Evolutionary conservation across 352 stramenopile species (phyloP), one percentile per base, ranked within the genome.

Genomic region (Pilasporangium apinafurcum): DNA sequence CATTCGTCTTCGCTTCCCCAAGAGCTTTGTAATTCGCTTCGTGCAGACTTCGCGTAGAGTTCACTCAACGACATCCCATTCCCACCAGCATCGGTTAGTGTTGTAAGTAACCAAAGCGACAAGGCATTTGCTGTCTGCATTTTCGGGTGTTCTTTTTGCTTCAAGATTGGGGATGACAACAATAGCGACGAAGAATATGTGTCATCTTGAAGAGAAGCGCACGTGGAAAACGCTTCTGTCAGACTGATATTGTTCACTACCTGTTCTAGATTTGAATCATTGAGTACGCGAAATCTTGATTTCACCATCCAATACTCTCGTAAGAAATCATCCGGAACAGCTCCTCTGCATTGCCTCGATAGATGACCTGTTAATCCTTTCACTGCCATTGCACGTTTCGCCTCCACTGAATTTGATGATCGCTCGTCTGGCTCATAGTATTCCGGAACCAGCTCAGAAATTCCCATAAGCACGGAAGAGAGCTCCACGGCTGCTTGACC

Each of bases 251-350:
- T 16, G 6, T 43, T 36, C n/a, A 13, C 12, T n/a, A 38, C 24
- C 35, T 13, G 34, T 10, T 57, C 49, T 62, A 65, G 37, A 49
- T 56, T 34, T 5, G 14, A 38, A 6, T 51, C 55, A n/a, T 56
- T 40, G 18, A 35, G 16, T 16, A 60, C 22, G 4, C 49, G 36
- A 54, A 78, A 72, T 27, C 73, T 51, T 2, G 62, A 74, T 32
- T 76, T 92, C 1, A 92, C 72, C 8, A 41, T 45, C 79, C 79
- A 92, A 39, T 80, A 86, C 13, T 86, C 74, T 14, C 75, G 73
- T 24, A 89, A 40, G 40, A 91, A 89, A 34, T 86, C 72, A 24
- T 92, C 76, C 1, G 74, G 70, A 5, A 56, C 46, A 3, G 68
- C 59, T 0, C 73, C 75, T 43, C 51, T 54, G 25, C 61, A 86